Evolutionary conservation across 2,329 filamentous ascomycete species (phyloP), one percentile per base, ranked within the genome.

Genomic region (Tolypocladium cylindrosporum): DNA sequence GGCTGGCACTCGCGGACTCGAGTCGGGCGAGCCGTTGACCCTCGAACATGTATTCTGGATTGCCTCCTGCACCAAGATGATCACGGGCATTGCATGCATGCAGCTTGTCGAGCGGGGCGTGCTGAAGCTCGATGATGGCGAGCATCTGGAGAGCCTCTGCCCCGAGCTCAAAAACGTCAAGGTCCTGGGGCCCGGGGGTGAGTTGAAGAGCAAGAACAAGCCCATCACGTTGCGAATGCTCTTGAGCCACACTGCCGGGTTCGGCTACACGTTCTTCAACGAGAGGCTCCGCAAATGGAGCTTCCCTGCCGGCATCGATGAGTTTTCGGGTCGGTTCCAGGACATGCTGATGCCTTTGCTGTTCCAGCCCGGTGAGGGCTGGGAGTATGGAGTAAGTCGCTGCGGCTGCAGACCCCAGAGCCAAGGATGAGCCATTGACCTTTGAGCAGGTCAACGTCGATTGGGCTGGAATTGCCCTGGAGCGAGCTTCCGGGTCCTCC

Each of bases 281-380:
- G 73, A 79, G 45, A 68, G 72, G 1, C 64, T 84, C 34, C 64
- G 75, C 19, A 70, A 82, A 16, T 80, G 73, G 68, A 71, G 70
- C 1, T 70, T 74, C 14, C 82, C 82, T 0, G 69, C 72, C 0
- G 81, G 82, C 0, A 64, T 78, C 5, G 81, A 87, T 57, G 84
- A 87, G 64, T 82, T 87, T 63, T 78, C 77, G 0, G 79, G 80
- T 0, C 73, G 80, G 7, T 65, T 77, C 19, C 73, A 75, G 39
- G 83, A 83, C 31, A 72, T 86, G 50, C 64, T 77, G 41, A 66
- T 71, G 58, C 81, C 85, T 1, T 68, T 89, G 19, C 67, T 87
- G 1, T 83, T 85, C 61, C 83, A 89, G 61, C 86, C 86, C 0
- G 85, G 85, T 0, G 76, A 79, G 31, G 73, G 73, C 3, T 89